Evolutionary conservation across 2,329 filamentous ascomycete genomes (phyloP), one percentile per base, ranked within the genome.

Genomic region (Colletotrichum agaves): DNA sequence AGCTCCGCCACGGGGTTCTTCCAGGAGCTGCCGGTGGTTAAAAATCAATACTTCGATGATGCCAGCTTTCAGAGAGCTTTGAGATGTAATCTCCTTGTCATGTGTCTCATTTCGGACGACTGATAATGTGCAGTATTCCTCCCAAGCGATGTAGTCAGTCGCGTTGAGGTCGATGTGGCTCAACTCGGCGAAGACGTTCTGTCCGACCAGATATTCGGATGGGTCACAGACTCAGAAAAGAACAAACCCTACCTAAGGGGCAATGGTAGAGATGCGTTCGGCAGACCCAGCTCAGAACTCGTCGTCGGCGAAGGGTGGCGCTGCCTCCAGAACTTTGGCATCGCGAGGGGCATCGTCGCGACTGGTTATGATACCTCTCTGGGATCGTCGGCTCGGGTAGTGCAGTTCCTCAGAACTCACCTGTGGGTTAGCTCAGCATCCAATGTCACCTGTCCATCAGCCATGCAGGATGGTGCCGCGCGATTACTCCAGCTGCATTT

Each of bases 301-400:
- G 82, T 91, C 39, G 90, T 90, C 0, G 84, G 85, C 1, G 85
- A 90, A 70, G 91, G 91, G 31, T 93, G 91, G 91, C 82, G 84
- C 43, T 80, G 83, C 44, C 79, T 91, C 2, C 88, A 90, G 71
- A 80, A 83, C 2, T 86, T 89, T 71, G 88, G 88, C 0, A 83
- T 87, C 15, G 75, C 80, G 35, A 85, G 87, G 69, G 89, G 90
- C 73, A 67, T 60, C 27, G 49, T 58, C 49, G 64, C 64, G 10
- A 62, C 65, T 4, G 88, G 87, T 17, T 91, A 91, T 70, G 86
- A 90, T 57, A 80, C 80, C 1, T 76, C 82, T 2, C 78, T 84
- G 58, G 83, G 80, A 0, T 79, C 81, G 1, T 87, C 86, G 72
- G 84, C 83, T 19, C 81, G 90, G 2, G 75, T 88, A 2, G 78